Evolutionary conservation across 73 alveolate species (phyloP).

Genomic region (Paramecium octaurelia): DNA sequence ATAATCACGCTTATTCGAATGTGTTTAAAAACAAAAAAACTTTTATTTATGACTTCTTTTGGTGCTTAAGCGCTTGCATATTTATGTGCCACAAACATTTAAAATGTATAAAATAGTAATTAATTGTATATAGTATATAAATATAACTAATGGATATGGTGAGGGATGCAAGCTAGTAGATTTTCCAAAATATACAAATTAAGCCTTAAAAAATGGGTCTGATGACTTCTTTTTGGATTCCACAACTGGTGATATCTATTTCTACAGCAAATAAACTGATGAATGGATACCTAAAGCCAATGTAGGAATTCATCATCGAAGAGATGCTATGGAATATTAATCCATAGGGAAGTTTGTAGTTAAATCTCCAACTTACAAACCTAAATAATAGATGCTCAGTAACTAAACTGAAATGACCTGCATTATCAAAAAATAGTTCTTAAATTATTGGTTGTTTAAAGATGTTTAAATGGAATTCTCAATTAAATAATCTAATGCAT

Average conservation of each 20-base stretch:
- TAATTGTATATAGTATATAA: conserved; percentile 1
- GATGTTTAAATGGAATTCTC: conserved; percentile 20
- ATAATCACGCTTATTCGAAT: conserved; percentile 46
- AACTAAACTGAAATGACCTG: conserved; percentile 25
- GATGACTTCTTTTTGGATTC: conserved; percentile 50
- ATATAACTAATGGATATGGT: conserved; percentile 48
- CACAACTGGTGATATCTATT: conserved; percentile 59
- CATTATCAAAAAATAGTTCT: conserved; percentile 29
- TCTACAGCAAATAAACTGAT: conserved; percentile 19
- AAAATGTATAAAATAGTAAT: conserved; percentile 3
- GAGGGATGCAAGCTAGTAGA: conserved; percentile 58
- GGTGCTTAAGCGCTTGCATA: conserved; percentile 58
- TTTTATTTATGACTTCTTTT: conserved; percentile 47
- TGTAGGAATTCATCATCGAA: conserved; percentile 53
- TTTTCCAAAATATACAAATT: conserved; percentile 41
- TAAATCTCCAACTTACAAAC: conserved; percentile 59
- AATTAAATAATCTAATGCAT: conserved; percentile 16
- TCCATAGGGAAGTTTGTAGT: conserved; percentile 56
- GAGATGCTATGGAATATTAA: conserved; percentile 59
- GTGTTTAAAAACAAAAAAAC: conserved; percentile 60
- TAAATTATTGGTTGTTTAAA: conserved; percentile 46
- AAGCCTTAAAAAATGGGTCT: conserved; percentile 27
- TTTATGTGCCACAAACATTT: conserved; percentile 52
- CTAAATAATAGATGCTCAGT: not conserved
- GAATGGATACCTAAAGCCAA: conserved; percentile 60